Evolutionary conservation across 164 flowering plant species (phyloP).

Genomic region (Stephania japonica): DNA sequence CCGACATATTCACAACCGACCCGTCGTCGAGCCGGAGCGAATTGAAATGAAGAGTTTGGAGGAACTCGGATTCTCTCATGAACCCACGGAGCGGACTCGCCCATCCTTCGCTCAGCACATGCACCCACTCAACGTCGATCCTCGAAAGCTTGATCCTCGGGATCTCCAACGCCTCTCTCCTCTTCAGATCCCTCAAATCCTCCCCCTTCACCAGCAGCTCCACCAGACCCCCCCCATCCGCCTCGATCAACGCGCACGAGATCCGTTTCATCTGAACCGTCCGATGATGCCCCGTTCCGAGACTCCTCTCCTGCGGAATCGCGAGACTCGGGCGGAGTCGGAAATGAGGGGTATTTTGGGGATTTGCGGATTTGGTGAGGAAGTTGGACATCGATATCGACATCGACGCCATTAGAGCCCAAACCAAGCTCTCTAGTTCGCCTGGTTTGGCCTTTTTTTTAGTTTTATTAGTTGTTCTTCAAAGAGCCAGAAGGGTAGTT

Average conservation of each 20-base stretch:
- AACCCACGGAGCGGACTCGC: conserved; percentile 50
- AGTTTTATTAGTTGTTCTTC: not conserved
- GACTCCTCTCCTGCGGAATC: too few relatives aligned
- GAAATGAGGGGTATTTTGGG: conserved; percentile 20
- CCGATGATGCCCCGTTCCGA: too few relatives aligned
- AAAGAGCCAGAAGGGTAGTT: conserved; percentile 4
- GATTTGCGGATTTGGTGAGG: conserved; percentile 12
- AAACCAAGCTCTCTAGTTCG: conserved; percentile 4
- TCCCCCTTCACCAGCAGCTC: conserved; percentile 57
- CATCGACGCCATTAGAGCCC: conserved; percentile 24
- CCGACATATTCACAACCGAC: conserved; percentile 87
- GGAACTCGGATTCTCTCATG: conserved; percentile 98
- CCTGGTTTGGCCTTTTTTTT: not conserved
- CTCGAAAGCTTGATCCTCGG: conserved; percentile 54
- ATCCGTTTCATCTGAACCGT: conserved; percentile 27
- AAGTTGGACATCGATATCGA: conserved; percentile 17
- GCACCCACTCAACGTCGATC: conserved; percentile 90
- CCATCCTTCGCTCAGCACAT: conserved; percentile 55
- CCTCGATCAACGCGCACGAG: conserved; percentile 61
- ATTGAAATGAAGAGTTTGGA: conserved; percentile 99
- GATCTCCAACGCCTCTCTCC: conserved; percentile 41
- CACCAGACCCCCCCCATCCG: conserved; percentile 86
- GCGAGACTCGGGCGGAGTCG: too few relatives aligned
- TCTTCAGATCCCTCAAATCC: conserved; percentile 33
- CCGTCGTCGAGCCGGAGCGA: conserved; percentile 75